A percentile compares a stretch with the other conserved stretches of the same genome.
Conservation (phyloP, 148 eudicot species). For the Rhododendron henanense region DNA sequence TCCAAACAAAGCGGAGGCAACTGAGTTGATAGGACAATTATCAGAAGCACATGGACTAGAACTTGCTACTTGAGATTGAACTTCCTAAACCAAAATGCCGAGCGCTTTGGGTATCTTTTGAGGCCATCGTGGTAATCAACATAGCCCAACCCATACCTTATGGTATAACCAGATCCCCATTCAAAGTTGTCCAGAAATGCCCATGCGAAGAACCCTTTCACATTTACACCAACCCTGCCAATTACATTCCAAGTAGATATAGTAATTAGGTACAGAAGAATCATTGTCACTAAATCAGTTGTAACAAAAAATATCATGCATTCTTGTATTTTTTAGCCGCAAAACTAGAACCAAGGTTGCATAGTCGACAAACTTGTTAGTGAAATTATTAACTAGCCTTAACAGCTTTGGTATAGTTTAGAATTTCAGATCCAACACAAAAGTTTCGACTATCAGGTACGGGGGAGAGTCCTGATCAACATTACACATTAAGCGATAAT, state of each 20-base stretch:
- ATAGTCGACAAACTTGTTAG: no score
- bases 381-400: no score
- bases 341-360: no score
- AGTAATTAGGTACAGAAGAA: not conserved
- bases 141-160: conserved; percentile 9
- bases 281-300: not conserved
- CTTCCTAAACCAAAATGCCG: conserved; percentile 14
- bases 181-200: conserved; percentile 13
- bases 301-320: not conserved
- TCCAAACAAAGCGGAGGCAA: not conserved
- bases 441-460: no score
- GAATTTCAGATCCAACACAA: no score
- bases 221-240: conserved; percentile 2
- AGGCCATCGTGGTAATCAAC: not conserved
- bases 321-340: not conserved
- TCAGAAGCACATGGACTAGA: not conserved
- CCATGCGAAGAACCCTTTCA: conserved; percentile 18
- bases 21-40: not conserved
- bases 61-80: conserved; percentile 3
- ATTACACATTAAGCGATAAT: no score
- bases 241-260: not conserved
- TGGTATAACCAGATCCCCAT: conserved; percentile 14
- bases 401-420: no score
- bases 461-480: no score
- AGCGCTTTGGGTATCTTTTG: conserved; percentile 8